Base-by-base conservation (phyloP, 768 basidiomycete genomes). In the Leccinum truebloodii region DNA sequence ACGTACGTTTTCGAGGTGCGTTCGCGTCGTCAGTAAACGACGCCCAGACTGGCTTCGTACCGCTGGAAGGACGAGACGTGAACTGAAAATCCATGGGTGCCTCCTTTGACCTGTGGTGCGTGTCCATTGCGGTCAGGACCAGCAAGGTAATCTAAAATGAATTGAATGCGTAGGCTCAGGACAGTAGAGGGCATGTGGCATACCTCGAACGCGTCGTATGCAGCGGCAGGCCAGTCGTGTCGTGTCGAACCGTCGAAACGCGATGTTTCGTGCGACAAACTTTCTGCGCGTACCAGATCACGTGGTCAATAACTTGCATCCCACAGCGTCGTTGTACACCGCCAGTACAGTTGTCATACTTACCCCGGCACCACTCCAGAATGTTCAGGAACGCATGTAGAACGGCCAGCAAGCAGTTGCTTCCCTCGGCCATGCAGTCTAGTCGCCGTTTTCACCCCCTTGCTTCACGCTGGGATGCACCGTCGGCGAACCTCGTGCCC, bases 21-120 rank as follows among this genome's bases (percentile, higher is more conserved):
- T 73, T 79, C n/a, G 78, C 69, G 53, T 83, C 81, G 26, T 84
- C 81, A 22, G 63, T 58, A 24, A 69, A 59, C 18, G 69, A 18
- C 26, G 81, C 82, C 89, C 89, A 90, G 3, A 80, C 83, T 2
- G 87, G 84, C 69, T 78, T 84, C 58, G 79, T 75, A 39, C 74
- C 71, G 57, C 70, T 78, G 62, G 71, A 82, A 16, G 83, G 81
- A 26, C 90, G 81, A 65, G 86, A 85, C 9, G 91, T 93, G 78
- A 87, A 93, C 71, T 93, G 86, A 74, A 86, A 94, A 74, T 94
- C 92, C 92, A 94, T 94, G 4, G 92, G 92, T 3, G 88, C 89
- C 70, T 93, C 92, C 53, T 79, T 90, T 13, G 88, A 89, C 66
- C 88, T 82, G 57, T 59, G 62, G 24, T 62, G 73, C 63, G 58